phyloP scores from a whole-genome alignment of 208 protist species.

The Wallacemonas sp. region DNA sequence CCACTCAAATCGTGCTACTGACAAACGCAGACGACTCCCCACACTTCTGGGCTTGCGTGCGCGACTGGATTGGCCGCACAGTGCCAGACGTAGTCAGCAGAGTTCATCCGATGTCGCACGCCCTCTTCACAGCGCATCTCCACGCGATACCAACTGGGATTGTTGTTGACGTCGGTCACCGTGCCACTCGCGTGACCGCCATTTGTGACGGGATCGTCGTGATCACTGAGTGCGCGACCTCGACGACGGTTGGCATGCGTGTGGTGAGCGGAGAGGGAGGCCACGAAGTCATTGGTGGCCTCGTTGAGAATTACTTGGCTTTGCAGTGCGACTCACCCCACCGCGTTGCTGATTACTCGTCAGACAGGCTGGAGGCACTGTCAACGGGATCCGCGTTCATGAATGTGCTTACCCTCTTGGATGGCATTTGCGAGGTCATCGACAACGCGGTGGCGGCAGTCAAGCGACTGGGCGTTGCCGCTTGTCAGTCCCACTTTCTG shows the following conservation, averaged over 20 bases:
- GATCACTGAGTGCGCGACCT: too few relatives aligned
- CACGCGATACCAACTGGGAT: constrained; percentile 18
- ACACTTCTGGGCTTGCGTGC: constrained; percentile 19
- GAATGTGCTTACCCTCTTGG: neutral
- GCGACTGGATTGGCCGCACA: constrained; percentile 5
- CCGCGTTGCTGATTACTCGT: too few relatives aligned
- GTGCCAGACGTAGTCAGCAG: neutral
- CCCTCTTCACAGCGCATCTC: constrained; percentile 16
- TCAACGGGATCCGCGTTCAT: too few relatives aligned
- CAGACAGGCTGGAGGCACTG: too few relatives aligned
- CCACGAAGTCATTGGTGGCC: neutral
- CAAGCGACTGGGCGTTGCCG: neutral
- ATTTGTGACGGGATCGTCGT: constrained; percentile 19
- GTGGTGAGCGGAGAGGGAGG: neutral
- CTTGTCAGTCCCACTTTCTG: constrained; percentile 4
- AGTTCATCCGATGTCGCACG: neutral
- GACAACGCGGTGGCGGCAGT: neutral
- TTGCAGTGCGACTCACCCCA: neutral
- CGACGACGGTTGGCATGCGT: neutral
- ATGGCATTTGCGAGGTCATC: constrained; percentile 2
- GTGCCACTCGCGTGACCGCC: constrained; percentile 30
- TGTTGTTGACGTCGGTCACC: constrained; percentile 40
- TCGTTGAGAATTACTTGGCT: neutral
- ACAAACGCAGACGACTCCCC: constrained; percentile 15
- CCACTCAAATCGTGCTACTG: constrained; percentile 17